These are phyloP conservation scores for Jaapia argillacea DNA, from an alignment of 768 basidiomycete species.

Conservation along the genomic window DNA sequence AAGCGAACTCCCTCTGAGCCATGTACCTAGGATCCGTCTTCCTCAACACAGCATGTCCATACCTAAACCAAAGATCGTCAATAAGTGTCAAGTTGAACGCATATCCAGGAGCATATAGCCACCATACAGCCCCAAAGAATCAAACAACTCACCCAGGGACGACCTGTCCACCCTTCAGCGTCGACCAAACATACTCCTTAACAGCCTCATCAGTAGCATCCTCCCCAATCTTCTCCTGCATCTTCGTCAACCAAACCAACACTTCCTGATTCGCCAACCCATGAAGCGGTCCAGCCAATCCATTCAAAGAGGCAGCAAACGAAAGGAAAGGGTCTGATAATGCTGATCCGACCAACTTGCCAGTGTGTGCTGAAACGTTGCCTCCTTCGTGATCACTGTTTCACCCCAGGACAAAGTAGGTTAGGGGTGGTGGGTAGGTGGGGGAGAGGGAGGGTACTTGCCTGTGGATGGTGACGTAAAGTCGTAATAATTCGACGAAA, in stretches of 20 bases:
- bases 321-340: conserved; percentile 97
- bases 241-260: conserved; percentile 86
- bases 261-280: conserved; percentile 98
- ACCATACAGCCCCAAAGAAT: too few relatives aligned
- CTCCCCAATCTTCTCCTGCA: conserved; percentile 85
- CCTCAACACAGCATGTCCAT: conserved; percentile 78
- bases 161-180: conserved; percentile 87
- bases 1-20: conserved; percentile 83
- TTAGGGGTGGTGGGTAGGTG: not conserved
- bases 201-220: conserved; percentile 80
- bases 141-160: too few relatives aligned
- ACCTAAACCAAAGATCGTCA: too few relatives aligned
- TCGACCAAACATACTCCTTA: conserved; percentile 91
- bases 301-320: conserved; percentile 87
- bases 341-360: conserved; percentile 88
- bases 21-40: conserved; percentile 92
- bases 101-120: too few relatives aligned
- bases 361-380: conserved; percentile 94
- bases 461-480: conserved; percentile 97
- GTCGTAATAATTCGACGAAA: conserved; percentile 89
- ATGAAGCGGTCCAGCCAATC: conserved; percentile 94
- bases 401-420: not conserved
- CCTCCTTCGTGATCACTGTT: conserved; percentile 93
- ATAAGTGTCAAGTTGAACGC: too few relatives aligned
- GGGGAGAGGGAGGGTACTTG: conserved; percentile 12